These are phyloP conservation scores for Calophaca sinica DNA, from an alignment of 306 rosid species.

Conservation along the genomic window DNA sequence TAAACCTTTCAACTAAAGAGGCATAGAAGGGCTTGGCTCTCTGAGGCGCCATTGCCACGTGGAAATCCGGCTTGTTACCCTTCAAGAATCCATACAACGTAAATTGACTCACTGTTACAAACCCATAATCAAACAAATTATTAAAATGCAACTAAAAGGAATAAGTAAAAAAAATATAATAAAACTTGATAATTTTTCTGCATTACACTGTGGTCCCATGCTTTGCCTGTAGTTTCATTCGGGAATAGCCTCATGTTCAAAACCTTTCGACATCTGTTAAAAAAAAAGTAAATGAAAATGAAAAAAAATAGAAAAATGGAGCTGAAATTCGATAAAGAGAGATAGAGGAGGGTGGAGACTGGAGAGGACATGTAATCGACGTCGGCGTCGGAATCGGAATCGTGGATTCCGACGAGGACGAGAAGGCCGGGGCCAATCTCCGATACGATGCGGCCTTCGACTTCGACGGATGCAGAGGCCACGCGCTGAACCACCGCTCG, in stretches of 20 bases:
- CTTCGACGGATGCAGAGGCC: slow-evolving; percentile 88
- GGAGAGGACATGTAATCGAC: slow-evolving; percentile 76
- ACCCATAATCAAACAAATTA: slow-evolving; percentile 24
- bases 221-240: slow-evolving; percentile 73
- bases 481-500: slow-evolving; percentile 93
- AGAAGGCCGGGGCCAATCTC: slow-evolving; percentile 95
- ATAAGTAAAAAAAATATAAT: background rate
- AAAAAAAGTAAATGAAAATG: background rate
- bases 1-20: slow-evolving; percentile 76
- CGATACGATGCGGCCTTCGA: slow-evolving; percentile 77
- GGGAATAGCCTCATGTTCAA: slow-evolving; percentile 90
- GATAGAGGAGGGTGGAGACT: background rate
- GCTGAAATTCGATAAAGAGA: background rate
- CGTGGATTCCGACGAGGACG: slow-evolving; percentile 86
- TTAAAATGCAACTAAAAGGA: background rate
- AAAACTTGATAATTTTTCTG: slow-evolving; percentile 82
- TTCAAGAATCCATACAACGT: slow-evolving; percentile 84
- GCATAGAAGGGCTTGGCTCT: slow-evolving; percentile 83
- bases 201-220: slow-evolving; percentile 90
- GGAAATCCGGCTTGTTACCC: slow-evolving; percentile 97
- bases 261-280: slow-evolving; percentile 82
- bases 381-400: slow-evolving; percentile 78
- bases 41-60: slow-evolving; percentile 88
- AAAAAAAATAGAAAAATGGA: background rate
- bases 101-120: slow-evolving; percentile 88